phyloP scores from a whole-genome alignment of 169 alveolate species.

The Perkinsus olseni region DNA sequence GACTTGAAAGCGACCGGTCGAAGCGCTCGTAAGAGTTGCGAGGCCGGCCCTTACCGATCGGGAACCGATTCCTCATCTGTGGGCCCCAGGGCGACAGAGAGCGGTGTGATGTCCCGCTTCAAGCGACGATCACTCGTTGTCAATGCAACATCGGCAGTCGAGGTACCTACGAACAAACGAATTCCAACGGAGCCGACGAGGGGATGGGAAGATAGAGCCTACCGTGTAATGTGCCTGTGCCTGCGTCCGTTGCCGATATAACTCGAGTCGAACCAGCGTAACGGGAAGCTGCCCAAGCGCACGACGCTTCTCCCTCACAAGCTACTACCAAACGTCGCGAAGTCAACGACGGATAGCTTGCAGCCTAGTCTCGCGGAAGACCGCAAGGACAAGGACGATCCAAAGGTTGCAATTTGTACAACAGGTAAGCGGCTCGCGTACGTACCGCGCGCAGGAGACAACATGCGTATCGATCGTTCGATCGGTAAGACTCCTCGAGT shows the following conservation, averaged over 20 bases:
- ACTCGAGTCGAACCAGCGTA: neutral
- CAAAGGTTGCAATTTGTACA: neutral
- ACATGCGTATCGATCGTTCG: no score
- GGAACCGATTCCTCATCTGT: neutral
- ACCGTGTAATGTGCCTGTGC: neutral
- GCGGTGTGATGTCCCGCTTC: slow-evolving; percentile 10
- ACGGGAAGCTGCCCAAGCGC: neutral
- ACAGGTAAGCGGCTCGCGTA: neutral
- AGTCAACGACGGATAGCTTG: neutral
- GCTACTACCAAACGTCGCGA: neutral
- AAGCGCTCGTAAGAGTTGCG: neutral
- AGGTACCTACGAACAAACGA: slow-evolving; percentile 2
- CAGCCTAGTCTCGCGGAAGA: neutral
- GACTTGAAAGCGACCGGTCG: neutral
- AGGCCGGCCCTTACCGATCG: neutral
- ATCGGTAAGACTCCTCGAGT: no score
- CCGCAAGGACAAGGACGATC: neutral
- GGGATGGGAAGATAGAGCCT: neutral
- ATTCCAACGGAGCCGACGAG: no score
- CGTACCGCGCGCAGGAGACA: no score
- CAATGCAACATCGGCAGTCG: slow-evolving; percentile 1
- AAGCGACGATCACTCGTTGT: neutral
- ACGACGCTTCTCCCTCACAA: neutral
- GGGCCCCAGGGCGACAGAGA: neutral
- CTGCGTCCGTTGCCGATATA: neutral